phyloP scores from a whole-genome alignment of 371 early-diverging fungal species.

The Syncephalastrum racemosum region DNA sequence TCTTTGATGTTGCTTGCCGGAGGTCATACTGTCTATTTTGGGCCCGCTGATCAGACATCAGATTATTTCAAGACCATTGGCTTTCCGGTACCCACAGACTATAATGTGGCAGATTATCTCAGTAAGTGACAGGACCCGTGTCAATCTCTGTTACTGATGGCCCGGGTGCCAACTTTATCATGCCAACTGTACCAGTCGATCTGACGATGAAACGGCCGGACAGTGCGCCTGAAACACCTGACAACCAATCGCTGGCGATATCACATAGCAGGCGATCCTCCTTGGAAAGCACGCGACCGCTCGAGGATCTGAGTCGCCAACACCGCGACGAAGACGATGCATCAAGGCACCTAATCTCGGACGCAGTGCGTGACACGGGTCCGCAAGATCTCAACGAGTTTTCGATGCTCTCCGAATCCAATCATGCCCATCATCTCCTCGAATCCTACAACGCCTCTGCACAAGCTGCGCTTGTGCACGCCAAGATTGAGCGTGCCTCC shows the following conservation, averaged over 20 bases:
- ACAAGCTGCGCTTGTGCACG: conserved; percentile 13
- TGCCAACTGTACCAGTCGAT: conserved; percentile 35
- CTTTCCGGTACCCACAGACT: conserved; percentile 69
- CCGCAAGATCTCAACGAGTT: conserved; percentile 22
- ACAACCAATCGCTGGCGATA: conserved; percentile 7
- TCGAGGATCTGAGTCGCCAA: conserved; percentile 13
- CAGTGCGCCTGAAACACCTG: conserved; percentile 6
- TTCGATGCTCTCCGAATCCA: conserved; percentile 33
- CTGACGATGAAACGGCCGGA: conserved; percentile 46
- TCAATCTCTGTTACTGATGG: neutral
- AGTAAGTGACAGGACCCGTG: conserved; percentile 28
- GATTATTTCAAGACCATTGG: conserved; percentile 59
- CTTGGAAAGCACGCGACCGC: conserved; percentile 8
- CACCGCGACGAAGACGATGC: neutral
- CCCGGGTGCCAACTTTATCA: neutral
- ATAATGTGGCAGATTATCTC: conserved; percentile 81
- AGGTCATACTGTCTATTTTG: conserved; percentile 71
- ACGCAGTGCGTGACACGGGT: conserved; percentile 16
- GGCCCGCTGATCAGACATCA: conserved; percentile 42
- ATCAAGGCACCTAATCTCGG: conserved; percentile 15
- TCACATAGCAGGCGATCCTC: conserved; percentile 14
- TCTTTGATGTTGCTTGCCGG: conserved; percentile 72
- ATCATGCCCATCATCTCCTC: conserved; percentile 37
- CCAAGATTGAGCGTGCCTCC: conserved; percentile 17
- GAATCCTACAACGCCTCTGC: conserved; percentile 35